Conservation (phyloP, 2,329 filamentous ascomycete species). For the Simplicillium sp. region DNA sequence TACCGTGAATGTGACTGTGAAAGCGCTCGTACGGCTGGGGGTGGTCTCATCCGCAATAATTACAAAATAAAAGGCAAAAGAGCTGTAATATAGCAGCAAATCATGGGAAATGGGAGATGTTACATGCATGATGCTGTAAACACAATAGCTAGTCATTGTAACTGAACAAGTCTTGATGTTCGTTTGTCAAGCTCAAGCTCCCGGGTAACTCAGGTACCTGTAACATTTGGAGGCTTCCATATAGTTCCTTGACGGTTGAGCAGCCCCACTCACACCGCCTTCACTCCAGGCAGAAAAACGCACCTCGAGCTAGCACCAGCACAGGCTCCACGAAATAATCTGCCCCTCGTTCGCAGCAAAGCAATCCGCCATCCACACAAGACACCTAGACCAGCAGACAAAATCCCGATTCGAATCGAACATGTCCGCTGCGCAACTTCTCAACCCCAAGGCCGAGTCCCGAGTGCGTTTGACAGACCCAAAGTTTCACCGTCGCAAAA, state of each 20-base stretch:
- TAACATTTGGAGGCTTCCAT: slow-evolving; percentile 1
- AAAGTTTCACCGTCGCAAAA: slow-evolving; percentile 7
- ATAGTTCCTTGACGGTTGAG: slow-evolving; percentile 8
- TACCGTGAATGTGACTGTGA: too few species aligned
- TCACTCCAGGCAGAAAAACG: slow-evolving; percentile 13
- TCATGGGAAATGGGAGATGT: too few species aligned
- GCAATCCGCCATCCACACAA: not conserved
- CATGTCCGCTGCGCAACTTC: slow-evolving; percentile 96
- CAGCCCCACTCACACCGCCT: slow-evolving; percentile 18
- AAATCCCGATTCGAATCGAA: not conserved
- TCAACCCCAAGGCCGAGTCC: slow-evolving; percentile 98
- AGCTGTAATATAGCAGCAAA: too few species aligned
- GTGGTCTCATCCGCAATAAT: too few species aligned
- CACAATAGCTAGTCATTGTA: too few species aligned
- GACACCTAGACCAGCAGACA: slow-evolving; percentile 9
- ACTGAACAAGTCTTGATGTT: too few species aligned
- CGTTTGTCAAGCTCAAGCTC: too few species aligned
- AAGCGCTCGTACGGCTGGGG: too few species aligned
- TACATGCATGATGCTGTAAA: too few species aligned
- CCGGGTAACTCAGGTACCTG: not conserved
- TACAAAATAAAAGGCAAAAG: too few species aligned
- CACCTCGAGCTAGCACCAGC: slow-evolving; percentile 8
- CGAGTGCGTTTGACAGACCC: slow-evolving; percentile 51
- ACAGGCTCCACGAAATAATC: not conserved
- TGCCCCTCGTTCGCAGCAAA: not conserved